A percentile compares a stretch with the other conserved stretches of the same genome.
Conservation (phyloP, 2,329 filamentous ascomycete species). For the Rutstroemia sp. region DNA sequence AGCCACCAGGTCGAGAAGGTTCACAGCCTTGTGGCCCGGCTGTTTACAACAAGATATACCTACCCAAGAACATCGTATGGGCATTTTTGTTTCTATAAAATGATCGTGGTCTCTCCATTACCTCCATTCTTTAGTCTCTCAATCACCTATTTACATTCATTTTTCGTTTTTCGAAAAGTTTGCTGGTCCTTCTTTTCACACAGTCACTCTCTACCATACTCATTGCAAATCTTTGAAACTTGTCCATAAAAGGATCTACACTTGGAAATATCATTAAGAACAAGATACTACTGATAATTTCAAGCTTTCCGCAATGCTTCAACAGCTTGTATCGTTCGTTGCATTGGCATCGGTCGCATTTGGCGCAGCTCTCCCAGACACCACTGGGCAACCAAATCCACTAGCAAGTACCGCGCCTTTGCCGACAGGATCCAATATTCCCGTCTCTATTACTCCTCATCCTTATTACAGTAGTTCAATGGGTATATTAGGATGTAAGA, state of each 20-base stretch:
- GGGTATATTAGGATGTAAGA: constrained; percentile 1
- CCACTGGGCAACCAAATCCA: background rate
- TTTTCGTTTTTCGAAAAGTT: background rate
- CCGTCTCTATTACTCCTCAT: background rate
- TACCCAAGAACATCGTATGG: too few relatives aligned
- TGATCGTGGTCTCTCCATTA: too few relatives aligned
- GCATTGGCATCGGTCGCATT: background rate
- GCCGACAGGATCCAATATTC: too few relatives aligned
- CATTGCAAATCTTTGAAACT: background rate
- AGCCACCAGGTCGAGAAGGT: too few relatives aligned
- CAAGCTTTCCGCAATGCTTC: background rate
- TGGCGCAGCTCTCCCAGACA: background rate
- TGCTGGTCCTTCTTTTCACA: background rate
- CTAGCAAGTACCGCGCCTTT: background rate
- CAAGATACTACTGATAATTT: too few relatives aligned
- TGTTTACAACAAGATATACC: too few relatives aligned
- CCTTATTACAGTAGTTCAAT: background rate
- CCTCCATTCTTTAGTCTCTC: too few relatives aligned
- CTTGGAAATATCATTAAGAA: background rate
- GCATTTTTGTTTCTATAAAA: too few relatives aligned
- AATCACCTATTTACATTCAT: background rate
- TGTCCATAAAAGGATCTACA: background rate
- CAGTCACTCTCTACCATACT: background rate
- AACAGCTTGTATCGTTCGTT: background rate
- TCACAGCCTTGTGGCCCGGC: too few relatives aligned